Base-by-base conservation (phyloP, 2,329 filamentous ascomycete genomes). In the Paracorniculantispora psalliotae region DNA sequence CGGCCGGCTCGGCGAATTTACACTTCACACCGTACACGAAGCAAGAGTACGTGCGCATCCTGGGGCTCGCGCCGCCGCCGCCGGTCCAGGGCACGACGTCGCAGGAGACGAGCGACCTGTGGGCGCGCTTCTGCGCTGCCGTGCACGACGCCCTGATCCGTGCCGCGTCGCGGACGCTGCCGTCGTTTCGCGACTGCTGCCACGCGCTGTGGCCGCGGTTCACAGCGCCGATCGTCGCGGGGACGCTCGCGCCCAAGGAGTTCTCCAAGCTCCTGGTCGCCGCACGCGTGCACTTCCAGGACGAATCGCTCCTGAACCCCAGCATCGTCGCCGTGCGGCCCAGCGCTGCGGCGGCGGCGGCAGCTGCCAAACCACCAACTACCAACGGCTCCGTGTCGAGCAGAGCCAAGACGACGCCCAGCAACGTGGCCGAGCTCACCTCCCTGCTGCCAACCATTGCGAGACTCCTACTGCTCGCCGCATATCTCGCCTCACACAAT, bases 111-210 rank as follows among this genome's bases (percentile, higher is more conserved):
- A 70, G 75, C 25, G 88, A 89, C 73, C 82, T 93, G 17, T 94
- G 90, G 89, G 78, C 84, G 15, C 86, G 91, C 47, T 97, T 96
- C 76, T 85, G 88, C 62, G 85, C 85, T 51, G 90, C 91, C 4
- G 86, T 96, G 15, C 94, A 96, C 80, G 94, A 99, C 69, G 86
- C 92, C 1, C 79, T 97, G 13, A 85, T 88, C 51, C 90, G 88
- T 63, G 86, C 91, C 49, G 91, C 91, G 3, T 89, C 89, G 1
- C 86, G 92, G 52, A 92, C 93, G 39, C 79, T 97, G 15, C 81
- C 88, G 1, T 83, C 84, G 12, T 92, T 96, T 65, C 80, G 79
- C 3, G 81, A 83, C 37, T 84, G 88, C 52, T 92, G 89, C 68
- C 73, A 83, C 51, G 83, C 86, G 46, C 81, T 97, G 21, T 99